A percentile compares a stretch with the other conserved stretches of the same genome.
Conservation (phyloP, 2,329 filamentous ascomycete genomes). For the Penicillium carneum region DNA sequence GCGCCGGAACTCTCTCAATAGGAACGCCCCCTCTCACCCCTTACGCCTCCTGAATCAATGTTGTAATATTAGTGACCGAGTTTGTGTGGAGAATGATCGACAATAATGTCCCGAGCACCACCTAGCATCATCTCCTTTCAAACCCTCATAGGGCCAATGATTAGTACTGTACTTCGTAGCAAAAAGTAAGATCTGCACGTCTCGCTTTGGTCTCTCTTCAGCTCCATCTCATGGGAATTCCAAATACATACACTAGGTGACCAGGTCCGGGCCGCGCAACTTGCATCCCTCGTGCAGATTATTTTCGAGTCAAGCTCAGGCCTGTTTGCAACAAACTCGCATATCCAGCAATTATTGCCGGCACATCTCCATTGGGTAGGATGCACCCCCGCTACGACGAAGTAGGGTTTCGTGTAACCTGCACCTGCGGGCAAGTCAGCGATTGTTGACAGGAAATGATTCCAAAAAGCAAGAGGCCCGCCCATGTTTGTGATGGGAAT, state of each 20-base stretch:
- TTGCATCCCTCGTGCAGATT: conserved; percentile 18
- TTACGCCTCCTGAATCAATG: conserved; percentile 5
- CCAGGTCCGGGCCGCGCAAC: conserved; percentile 16
- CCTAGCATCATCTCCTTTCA: neutral
- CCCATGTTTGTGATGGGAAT: conserved; percentile 18
- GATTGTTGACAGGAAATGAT: neutral
- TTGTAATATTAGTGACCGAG: conserved; percentile 6
- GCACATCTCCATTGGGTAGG: conserved; percentile 18
- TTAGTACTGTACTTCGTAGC: conserved; percentile 4
- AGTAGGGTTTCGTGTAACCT: conserved; percentile 7
- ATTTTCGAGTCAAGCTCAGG: conserved; percentile 20
- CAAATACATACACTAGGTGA: neutral
- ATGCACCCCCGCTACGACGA: conserved; percentile 9
- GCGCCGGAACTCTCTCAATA: neutral
- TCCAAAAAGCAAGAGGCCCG: neutral
- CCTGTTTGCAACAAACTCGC: conserved; percentile 22
- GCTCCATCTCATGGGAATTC: conserved; percentile 4
- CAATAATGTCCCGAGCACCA: conserved; percentile 30
- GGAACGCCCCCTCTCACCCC: conserved; percentile 20
- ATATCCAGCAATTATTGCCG: conserved; percentile 24
- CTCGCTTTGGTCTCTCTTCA: conserved; percentile 14
- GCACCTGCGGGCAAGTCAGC: neutral
- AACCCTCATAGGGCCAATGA: neutral
- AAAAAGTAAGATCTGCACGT: conserved; percentile 2
- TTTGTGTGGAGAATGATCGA: conserved; percentile 28